These are phyloP conservation scores for Carex scoparia DNA, from an alignment of 176 grass and related monocot genomes.

Conservation along the genomic window DNA sequence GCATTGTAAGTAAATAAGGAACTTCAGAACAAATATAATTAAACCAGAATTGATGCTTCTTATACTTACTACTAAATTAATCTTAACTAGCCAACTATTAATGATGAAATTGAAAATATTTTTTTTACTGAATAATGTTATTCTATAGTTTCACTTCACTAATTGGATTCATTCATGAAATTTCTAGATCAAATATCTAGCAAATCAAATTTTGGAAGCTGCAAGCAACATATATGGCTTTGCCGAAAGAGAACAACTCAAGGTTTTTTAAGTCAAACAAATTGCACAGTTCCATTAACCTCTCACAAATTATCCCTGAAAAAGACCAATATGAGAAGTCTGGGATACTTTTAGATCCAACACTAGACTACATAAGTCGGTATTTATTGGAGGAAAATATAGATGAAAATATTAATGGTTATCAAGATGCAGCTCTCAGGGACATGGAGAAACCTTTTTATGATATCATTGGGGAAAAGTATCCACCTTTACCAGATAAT, in stretches of 20 bases:
- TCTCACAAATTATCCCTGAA: neutral
- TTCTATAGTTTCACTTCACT: too few species aligned
- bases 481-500: neutral
- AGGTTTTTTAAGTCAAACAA: neutral
- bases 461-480: slow-evolving; percentile 33
- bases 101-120: too few species aligned
- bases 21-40: too few species aligned
- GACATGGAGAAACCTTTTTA: slow-evolving; percentile 36
- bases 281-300: too few species aligned
- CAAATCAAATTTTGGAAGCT: neutral
- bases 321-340: neutral
- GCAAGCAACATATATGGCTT: neutral
- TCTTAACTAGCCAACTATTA: too few species aligned
- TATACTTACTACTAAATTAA: neutral
- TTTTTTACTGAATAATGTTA: too few species aligned
- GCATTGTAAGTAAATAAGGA: too few species aligned
- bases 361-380: slow-evolving; percentile 33
- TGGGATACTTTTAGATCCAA: neutral
- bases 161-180: neutral
- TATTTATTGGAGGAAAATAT: slow-evolving; percentile 48
- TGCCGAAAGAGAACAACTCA: neutral
- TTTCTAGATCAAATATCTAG: neutral
- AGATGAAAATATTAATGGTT: slow-evolving; percentile 25
- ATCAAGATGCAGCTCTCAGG: slow-evolving; percentile 13
- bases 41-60: too few species aligned